A percentile compares a stretch with the other conserved stretches of the same genome.
These are phyloP conservation scores for Pythium myriotylum DNA, from an alignment of 352 stramenopile genomes.

Conservation along the genomic window DNA sequence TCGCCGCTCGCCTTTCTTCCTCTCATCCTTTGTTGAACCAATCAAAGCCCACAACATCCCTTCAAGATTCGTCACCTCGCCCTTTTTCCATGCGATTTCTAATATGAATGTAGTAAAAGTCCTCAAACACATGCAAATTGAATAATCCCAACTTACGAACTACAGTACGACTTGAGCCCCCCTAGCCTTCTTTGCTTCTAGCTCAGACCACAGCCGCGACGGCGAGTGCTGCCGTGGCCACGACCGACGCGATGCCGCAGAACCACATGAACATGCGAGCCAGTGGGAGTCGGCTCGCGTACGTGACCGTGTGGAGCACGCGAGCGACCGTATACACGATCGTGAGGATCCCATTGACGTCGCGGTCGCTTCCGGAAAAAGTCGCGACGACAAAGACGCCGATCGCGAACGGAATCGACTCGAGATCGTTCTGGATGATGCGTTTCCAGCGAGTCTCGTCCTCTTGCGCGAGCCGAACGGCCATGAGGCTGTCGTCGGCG, in stretches of 20 bases:
- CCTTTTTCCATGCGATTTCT: too few species aligned
- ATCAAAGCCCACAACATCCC: too few species aligned
- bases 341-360: constrained; percentile 32
- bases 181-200: too few species aligned
- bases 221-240: constrained; percentile 16
- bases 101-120: too few species aligned
- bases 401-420: constrained; percentile 59
- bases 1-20: too few species aligned
- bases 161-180: too few species aligned
- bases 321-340: constrained; percentile 33
- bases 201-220: constrained; percentile 5
- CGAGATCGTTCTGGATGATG: constrained; percentile 65
- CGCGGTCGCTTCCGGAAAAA: constrained; percentile 36
- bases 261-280: constrained; percentile 31
- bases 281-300: constrained; percentile 27
- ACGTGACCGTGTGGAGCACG: constrained; percentile 36
- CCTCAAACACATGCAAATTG: too few species aligned
- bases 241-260: constrained; percentile 20
- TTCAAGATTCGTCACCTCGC: too few species aligned
- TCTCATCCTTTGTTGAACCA: too few species aligned
- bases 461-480: not conserved
- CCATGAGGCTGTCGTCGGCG: constrained; percentile 1
- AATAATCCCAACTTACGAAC: too few species aligned
- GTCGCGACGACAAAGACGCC: constrained; percentile 48
- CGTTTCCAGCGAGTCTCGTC: constrained; percentile 31